phyloP scores from a whole-genome alignment of 495 filamentous ascomycete genomes.

The Penicillium pancosmium region DNA sequence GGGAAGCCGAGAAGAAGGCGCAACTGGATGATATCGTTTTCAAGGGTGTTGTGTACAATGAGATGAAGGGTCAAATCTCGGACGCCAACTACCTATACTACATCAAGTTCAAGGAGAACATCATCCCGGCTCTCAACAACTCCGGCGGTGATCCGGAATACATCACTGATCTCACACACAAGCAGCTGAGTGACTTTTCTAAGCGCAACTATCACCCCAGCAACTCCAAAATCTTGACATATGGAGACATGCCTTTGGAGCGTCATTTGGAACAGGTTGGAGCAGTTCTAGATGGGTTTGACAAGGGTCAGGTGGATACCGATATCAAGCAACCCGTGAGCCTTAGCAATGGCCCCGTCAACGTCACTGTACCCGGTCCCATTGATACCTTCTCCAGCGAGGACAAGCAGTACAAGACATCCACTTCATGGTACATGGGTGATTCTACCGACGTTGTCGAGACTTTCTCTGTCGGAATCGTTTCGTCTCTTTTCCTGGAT shows the following conservation, averaged over 20 bases:
- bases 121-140: constrained; percentile 91
- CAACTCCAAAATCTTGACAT: constrained; percentile 92
- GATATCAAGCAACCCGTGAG: constrained; percentile 76
- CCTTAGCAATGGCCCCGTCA: constrained; percentile 65
- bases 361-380: constrained; percentile 75
- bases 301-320: constrained; percentile 65
- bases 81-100: constrained; percentile 96
- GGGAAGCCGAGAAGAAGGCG: constrained; percentile 33
- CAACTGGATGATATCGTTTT: constrained; percentile 69
- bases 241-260: constrained; percentile 85
- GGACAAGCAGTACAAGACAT: constrained; percentile 89
- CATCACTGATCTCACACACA: constrained; percentile 91
- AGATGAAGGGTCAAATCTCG: constrained; percentile 99
- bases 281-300: constrained; percentile 69
- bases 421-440: constrained; percentile 87
- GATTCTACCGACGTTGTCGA: constrained; percentile 80
- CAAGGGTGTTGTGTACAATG: constrained; percentile 98
- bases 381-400: constrained; percentile 84
- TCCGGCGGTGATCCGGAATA: constrained; percentile 94
- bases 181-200: constrained; percentile 84
- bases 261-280: constrained; percentile 80
- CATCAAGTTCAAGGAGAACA: constrained; percentile 89
- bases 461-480: constrained; percentile 77
- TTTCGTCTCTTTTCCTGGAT: constrained; percentile 82
- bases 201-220: constrained; percentile 93